Percentiles rank a stretch among this genome's conserved stretches.
These are phyloP conservation scores for Torulaspora pretoriensis DNA, from an alignment of 1,139 yeast species.

Conservation along the genomic window DNA sequence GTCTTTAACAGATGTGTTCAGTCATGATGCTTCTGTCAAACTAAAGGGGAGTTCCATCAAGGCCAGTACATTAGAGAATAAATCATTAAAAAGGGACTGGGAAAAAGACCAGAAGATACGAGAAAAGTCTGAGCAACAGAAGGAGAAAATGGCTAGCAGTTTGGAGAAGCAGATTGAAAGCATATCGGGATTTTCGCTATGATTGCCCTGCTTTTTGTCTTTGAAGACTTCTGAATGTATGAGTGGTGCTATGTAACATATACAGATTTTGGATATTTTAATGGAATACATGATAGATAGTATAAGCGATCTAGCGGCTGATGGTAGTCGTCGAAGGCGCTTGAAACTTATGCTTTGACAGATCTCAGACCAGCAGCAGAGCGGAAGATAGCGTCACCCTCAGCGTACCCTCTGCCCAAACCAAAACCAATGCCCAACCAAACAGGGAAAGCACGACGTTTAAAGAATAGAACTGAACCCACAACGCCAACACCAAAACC, in stretches of 20 bases:
- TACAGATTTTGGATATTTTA: constrained; percentile 12
- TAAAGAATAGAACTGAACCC: constrained; percentile 85
- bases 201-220: constrained; percentile 1
- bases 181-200: constrained; percentile 49
- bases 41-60: not conserved
- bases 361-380: constrained; percentile 70
- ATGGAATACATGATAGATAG: constrained; percentile 12
- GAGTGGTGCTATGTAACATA: constrained; percentile 11
- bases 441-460: constrained; percentile 93
- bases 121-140: constrained; percentile 39
- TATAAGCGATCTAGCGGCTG: constrained; percentile 3
- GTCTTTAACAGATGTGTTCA: constrained; percentile 13
- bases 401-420: constrained; percentile 94
- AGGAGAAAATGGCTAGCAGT: constrained; percentile 48
- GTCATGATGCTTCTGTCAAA: not conserved
- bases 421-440: constrained; percentile 97
- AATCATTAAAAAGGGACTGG: constrained; percentile 38
- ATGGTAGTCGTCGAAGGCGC: not conserved
- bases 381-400: constrained; percentile 96
- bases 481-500: constrained; percentile 97
- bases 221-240: not conserved
- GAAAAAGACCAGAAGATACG: constrained; percentile 45
- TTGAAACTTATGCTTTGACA: constrained; percentile 49
- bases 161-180: constrained; percentile 55
- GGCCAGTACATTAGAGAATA: constrained; percentile 32